phyloP scores from a whole-genome alignment of 495 filamentous ascomycete genomes.

The Tuber magnatum region DNA sequence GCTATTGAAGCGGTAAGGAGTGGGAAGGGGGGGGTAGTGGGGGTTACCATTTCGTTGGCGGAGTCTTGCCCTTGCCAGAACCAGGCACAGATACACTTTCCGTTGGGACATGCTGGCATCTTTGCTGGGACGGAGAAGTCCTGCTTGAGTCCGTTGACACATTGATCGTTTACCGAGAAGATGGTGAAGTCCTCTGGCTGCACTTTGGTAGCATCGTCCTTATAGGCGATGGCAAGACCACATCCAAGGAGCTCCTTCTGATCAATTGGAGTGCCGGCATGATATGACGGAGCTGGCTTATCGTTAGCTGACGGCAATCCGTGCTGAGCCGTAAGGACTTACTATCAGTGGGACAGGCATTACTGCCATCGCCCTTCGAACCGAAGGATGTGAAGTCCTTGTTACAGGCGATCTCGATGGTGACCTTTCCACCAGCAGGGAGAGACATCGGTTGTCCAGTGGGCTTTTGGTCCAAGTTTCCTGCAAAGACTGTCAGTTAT shows the following conservation, averaged over 20 bases:
- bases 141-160: slow-evolving; percentile 30
- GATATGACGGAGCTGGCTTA: slow-evolving; percentile 40
- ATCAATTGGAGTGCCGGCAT: slow-evolving; percentile 47
- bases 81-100: slow-evolving; percentile 53
- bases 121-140: slow-evolving; percentile 48
- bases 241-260: slow-evolving; percentile 45
- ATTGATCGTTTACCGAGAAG: slow-evolving; percentile 48
- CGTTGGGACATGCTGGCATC: slow-evolving; percentile 48
- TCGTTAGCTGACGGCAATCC: slow-evolving; percentile 46
- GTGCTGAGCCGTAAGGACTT: slow-evolving; percentile 41
- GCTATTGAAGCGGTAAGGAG: not conserved
- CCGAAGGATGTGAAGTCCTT: slow-evolving; percentile 49
- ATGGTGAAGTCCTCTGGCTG: slow-evolving; percentile 51
- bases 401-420: slow-evolving; percentile 52
- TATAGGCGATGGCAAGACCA: slow-evolving; percentile 53
- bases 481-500: slow-evolving; percentile 6
- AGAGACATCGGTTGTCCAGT: slow-evolving; percentile 47
- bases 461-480: slow-evolving; percentile 24
- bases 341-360: slow-evolving; percentile 43
- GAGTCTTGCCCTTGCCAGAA: slow-evolving; percentile 53
- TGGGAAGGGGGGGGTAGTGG: slow-evolving; percentile 40
- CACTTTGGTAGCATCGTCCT: slow-evolving; percentile 46
- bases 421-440: slow-evolving; percentile 51
- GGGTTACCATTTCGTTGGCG: slow-evolving; percentile 42
- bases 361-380: slow-evolving; percentile 46